Conservation (phyloP, 75 land plant species). For the Cupressus sempervirens region DNA sequence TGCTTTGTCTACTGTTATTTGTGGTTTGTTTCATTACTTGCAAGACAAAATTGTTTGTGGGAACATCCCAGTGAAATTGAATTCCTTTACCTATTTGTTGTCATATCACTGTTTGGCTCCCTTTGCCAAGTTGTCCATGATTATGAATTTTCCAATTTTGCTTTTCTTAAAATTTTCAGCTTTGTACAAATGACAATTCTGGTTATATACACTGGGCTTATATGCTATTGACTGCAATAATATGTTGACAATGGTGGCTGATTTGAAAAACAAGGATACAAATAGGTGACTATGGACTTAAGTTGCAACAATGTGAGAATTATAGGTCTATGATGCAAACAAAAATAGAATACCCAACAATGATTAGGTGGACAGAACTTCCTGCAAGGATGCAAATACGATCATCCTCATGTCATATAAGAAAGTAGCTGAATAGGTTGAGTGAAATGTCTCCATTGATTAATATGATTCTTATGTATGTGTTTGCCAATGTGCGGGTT, state of each 20-base stretch:
- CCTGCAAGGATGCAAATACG: not conserved
- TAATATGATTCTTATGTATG: not conserved
- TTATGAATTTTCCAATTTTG: not conserved
- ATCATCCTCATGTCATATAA: not conserved
- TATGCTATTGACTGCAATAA: not conserved
- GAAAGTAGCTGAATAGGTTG: not conserved
- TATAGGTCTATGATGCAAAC: not conserved
- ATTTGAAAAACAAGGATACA: not conserved
- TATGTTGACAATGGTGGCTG: not conserved
- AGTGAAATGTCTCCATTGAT: not conserved
- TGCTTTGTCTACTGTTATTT: not conserved
- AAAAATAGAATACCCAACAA: not conserved
- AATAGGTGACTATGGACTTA: not conserved
- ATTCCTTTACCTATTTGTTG: not conserved
- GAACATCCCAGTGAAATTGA: not conserved
- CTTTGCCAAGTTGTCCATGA: not conserved
- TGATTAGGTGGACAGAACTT: not conserved
- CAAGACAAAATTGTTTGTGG: not conserved
- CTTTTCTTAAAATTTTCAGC: not conserved
- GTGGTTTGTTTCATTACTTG: not conserved
- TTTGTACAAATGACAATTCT: not conserved
- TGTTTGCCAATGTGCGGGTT: not conserved
- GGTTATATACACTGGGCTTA: not conserved
- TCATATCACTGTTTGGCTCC: not conserved
- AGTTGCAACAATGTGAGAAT: not conserved